These are phyloP conservation scores for Pisolithus microcarpus DNA, from an alignment of 768 basidiomycete species.

Conservation along the genomic window DNA sequence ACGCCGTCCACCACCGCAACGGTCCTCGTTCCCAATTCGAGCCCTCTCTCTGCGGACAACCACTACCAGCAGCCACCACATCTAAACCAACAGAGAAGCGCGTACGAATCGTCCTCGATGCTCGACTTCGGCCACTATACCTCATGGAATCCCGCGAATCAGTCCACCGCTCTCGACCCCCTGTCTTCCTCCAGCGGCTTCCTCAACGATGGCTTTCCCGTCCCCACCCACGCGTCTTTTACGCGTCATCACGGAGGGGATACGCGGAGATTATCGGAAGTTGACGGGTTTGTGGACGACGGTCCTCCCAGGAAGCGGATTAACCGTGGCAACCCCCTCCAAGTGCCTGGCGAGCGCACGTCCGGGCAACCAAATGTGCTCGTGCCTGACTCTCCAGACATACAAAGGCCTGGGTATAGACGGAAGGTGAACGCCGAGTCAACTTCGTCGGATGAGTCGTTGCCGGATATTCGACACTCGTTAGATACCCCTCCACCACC, in stretches of 20 bases:
- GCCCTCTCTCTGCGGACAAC: slow-evolving; percentile 44
- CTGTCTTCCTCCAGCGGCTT: slow-evolving; percentile 57
- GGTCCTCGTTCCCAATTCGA: slow-evolving; percentile 73
- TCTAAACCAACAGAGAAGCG: slow-evolving; percentile 26
- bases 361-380: slow-evolving; percentile 14
- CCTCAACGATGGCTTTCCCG: slow-evolving; percentile 31
- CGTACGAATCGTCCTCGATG: slow-evolving; percentile 38
- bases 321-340: slow-evolving; percentile 43
- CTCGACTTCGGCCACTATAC: slow-evolving; percentile 33
- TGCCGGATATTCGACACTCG: slow-evolving; percentile 40
- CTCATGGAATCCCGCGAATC: slow-evolving; percentile 31
- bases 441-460: slow-evolving; percentile 63
- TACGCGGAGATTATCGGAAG: slow-evolving; percentile 31
- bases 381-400: slow-evolving; percentile 50
- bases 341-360: slow-evolving; percentile 11
- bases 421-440: slow-evolving; percentile 39
- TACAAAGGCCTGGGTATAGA: slow-evolving; percentile 46
- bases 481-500: slow-evolving; percentile 37
- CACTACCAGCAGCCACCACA: slow-evolving; percentile 33
- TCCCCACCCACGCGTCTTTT: slow-evolving; percentile 53
- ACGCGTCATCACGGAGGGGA: slow-evolving; percentile 36
- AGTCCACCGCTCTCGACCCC: slow-evolving; percentile 39
- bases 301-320: slow-evolving; percentile 68
- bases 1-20: slow-evolving; percentile 44
- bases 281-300: slow-evolving; percentile 38